These are phyloP conservation scores for Crucihimalaya himalaica DNA, from an alignment of 345 rosid genomes.

Conservation along the genomic window DNA sequence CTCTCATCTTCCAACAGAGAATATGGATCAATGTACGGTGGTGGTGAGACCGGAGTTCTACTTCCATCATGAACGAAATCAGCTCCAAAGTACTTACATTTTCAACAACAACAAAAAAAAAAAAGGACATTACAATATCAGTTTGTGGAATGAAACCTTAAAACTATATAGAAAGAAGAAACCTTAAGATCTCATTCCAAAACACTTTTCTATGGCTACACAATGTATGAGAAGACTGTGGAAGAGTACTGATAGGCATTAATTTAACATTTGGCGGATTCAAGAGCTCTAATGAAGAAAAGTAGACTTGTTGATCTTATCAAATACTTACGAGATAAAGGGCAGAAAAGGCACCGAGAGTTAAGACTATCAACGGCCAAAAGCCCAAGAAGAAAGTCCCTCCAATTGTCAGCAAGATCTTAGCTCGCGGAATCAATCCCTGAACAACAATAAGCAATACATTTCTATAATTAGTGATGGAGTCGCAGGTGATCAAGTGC, in stretches of 20 bases:
- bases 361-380: slow-evolving; percentile 78
- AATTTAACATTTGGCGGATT: no score
- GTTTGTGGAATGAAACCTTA: neutral
- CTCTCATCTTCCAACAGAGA: slow-evolving; percentile 79
- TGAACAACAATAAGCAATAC: slow-evolving; percentile 37
- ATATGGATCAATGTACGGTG: slow-evolving; percentile 68
- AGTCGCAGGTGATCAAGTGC: no score
- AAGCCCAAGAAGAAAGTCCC: slow-evolving; percentile 92
- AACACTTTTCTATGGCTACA: neutral
- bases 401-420: slow-evolving; percentile 72
- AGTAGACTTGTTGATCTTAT: neutral
- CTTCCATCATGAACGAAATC: slow-evolving; percentile 70
- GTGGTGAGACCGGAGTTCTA: slow-evolving; percentile 46
- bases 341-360: slow-evolving; percentile 67
- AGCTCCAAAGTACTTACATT: slow-evolving; percentile 68
- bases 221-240: neutral
- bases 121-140: slow-evolving; percentile 5
- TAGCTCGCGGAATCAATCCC: slow-evolving; percentile 94
- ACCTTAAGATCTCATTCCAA: neutral
- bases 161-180: neutral
- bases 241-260: no score
- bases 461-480: neutral
- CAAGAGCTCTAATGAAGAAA: neutral
- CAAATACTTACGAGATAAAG: slow-evolving; percentile 69
- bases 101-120: neutral